Conservation (phyloP, 305 asterid genomes). For the Nicotiana rustica region DNA sequence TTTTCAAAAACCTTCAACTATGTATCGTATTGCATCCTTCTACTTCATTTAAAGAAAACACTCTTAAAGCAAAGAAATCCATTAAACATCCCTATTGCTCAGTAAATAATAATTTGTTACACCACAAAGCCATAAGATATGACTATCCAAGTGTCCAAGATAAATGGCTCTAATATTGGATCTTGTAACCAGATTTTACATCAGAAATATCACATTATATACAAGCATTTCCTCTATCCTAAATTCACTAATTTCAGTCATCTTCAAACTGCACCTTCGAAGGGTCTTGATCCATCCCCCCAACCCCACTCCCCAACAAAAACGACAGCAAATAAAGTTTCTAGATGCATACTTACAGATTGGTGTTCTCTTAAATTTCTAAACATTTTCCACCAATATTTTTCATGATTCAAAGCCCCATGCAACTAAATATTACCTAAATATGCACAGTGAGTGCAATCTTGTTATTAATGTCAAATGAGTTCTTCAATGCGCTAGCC, state of each 20-base stretch:
- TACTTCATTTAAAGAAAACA: slow-evolving; percentile 2
- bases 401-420: neutral
- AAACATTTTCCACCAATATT: neutral
- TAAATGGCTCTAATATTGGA: neutral
- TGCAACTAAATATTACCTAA: neutral
- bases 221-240: neutral
- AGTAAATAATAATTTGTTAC: neutral
- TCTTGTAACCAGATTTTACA: neutral
- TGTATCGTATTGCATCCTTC: neutral
- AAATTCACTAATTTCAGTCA: neutral
- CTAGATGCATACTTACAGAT: too few relatives aligned
- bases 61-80: neutral
- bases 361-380: too few relatives aligned
- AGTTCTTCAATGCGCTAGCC: slow-evolving; percentile 15
- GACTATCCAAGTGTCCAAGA: slow-evolving; percentile 15
- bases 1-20: neutral
- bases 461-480: neutral
- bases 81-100: neutral
- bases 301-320: neutral
- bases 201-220: neutral
- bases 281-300: neutral
- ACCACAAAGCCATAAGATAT: neutral
- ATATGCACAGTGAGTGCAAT: neutral
- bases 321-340: too few relatives aligned
- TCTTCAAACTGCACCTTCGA: neutral